Evolutionary conservation across 1,284 basidiomycete genomes (phyloP), one percentile per base, ranked within the genome.

Genomic region (Sporisorium graminicola): DNA sequence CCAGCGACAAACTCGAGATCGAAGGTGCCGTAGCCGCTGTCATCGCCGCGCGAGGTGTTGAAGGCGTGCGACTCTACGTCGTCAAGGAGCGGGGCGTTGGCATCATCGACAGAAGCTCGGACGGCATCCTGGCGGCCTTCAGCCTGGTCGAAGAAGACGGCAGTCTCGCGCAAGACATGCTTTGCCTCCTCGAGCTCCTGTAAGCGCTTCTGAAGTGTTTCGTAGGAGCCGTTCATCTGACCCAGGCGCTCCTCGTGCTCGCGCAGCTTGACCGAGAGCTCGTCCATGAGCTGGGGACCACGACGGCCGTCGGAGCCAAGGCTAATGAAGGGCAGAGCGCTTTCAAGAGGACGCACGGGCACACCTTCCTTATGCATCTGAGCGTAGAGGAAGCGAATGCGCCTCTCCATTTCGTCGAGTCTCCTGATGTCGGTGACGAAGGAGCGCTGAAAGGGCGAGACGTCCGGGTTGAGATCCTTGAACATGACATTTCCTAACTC

Each of bases 361-460:
- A 98, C 88, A 9, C 90, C 89, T 75, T 93, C 92, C 82, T 90
- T 91, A 72, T 92, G 90, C 80, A 98, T 95, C 85, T 98, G 94
- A 40, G 90, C 88, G 14, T 90, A 87, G 83, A 99, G 95, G 86
- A 98, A 97, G 54, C 94, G 92, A 53, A 97, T 91, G 35, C 95
- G 92, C 74, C 97, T 92, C 27, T 93, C 92, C 92, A 97, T 96
- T 85, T 99, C 95, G 85, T 97, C 95, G 63, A 97, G 90, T 68
- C 94, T 91, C 47, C 96, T 91, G 77, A 99, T 95, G 86, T 98
- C 95, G 50, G 92, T 92, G 68, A 98, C 94, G 86, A 96, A 99
- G 7, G 96, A 95, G 75, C 97, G 94, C 89, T 99, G 97, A 88
- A 99, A 99, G 24, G 96, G 93, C 86, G 96, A 98, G 77, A 98